Conservation (phyloP, 108 stramenopile genomes). For the Cyclotella kingstonii region DNA sequence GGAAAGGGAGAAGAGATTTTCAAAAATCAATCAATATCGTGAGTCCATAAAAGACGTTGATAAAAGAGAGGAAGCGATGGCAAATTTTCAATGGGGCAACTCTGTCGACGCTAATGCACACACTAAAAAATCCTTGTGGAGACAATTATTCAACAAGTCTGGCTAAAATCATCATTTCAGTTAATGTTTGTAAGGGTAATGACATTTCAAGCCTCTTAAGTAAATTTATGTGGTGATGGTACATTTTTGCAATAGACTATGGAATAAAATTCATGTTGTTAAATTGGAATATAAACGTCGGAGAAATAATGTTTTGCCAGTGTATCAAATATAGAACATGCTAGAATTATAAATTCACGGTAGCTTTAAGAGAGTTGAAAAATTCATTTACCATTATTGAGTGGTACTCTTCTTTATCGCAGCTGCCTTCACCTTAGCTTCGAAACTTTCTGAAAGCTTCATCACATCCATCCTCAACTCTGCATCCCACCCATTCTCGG, state of each 20-base stretch:
- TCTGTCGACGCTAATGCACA: background rate
- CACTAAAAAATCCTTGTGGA: no score
- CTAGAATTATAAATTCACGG: background rate
- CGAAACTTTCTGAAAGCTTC: slow-evolving; percentile 28
- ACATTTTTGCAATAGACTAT: no score
- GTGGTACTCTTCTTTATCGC: slow-evolving; percentile 10
- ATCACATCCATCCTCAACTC: slow-evolving; percentile 41
- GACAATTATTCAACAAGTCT: no score
- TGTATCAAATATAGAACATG: background rate
- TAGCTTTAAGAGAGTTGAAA: background rate
- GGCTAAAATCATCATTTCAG: no score
- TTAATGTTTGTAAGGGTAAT: background rate
- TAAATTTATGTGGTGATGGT: no score
- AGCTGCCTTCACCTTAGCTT: slow-evolving; percentile 37
- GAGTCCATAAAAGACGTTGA: slow-evolving; percentile 14
- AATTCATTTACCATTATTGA: background rate
- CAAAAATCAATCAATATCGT: slow-evolving; percentile 40
- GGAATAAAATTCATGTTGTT: no score
- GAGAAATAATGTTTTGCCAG: no score
- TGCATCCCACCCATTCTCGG: slow-evolving; percentile 57
- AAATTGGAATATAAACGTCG: no score
- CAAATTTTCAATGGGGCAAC: slow-evolving; percentile 26
- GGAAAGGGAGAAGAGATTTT: slow-evolving; percentile 34
- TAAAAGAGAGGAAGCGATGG: slow-evolving; percentile 4
- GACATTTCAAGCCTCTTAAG: no score